Evolutionary conservation across 1,284 basidiomycete genomes (phyloP).

Genomic region (Cutaneotrichosporon arboriforme): DNA sequence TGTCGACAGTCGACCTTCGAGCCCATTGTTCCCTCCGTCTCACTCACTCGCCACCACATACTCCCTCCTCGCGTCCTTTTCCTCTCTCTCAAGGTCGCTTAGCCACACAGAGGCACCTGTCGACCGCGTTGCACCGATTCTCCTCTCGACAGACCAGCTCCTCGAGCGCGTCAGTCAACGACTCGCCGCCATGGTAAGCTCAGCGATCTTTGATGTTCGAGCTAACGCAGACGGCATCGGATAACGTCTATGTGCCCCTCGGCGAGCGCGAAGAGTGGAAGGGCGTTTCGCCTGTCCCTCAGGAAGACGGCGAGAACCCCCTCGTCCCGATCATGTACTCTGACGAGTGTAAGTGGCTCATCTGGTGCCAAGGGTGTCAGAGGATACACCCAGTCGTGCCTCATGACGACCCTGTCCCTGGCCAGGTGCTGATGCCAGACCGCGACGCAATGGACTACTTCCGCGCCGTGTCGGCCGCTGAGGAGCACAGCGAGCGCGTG

Average conservation of each 20-base stretch:
- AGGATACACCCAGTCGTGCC: neutral
- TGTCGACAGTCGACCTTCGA: too few species aligned
- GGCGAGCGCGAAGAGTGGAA: conserved; percentile 65
- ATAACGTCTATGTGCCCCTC: conserved; percentile 51
- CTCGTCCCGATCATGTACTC: conserved; percentile 85
- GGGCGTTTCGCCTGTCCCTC: conserved; percentile 72
- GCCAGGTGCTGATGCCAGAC: conserved; percentile 54
- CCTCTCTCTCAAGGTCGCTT: neutral
- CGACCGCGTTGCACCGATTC: neutral
- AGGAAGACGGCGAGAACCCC: conserved; percentile 68
- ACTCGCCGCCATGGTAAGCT: neutral
- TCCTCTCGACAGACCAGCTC: neutral
- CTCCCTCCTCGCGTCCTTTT: neutral
- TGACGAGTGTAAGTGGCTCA: conserved; percentile 63
- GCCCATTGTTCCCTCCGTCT: too few species aligned
- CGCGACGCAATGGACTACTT: conserved; percentile 89
- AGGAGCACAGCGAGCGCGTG: conserved; percentile 71
- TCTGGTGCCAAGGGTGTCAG: too few species aligned
- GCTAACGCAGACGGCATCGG: neutral
- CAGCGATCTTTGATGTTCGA: too few species aligned
- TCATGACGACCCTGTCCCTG: neutral
- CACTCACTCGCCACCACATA: too few species aligned
- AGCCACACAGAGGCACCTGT: neutral
- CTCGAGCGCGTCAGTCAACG: neutral
- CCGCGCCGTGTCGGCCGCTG: conserved; percentile 67